Conservation (phyloP, 768 basidiomycete species). For the Amanita brunnescens region DNA sequence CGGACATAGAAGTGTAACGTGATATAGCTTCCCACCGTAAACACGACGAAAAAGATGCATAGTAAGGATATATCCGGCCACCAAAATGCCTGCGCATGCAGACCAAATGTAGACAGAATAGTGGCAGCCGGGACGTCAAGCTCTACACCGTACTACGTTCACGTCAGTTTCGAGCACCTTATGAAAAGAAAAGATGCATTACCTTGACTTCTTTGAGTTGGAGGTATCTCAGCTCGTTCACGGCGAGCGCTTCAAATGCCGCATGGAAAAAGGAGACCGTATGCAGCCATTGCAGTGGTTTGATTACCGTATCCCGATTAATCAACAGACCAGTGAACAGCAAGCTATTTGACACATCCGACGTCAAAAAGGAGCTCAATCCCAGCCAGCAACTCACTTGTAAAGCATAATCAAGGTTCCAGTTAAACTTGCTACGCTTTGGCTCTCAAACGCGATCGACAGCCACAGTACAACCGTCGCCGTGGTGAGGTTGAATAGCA, state of each 20-base stretch:
- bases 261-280: constrained; percentile 98
- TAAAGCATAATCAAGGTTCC: constrained; percentile 96
- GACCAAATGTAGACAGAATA: constrained; percentile 89
- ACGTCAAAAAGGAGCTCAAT: background rate
- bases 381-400: constrained; percentile 57
- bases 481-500: constrained; percentile 94
- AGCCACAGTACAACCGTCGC: constrained; percentile 87
- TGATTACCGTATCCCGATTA: constrained; percentile 79
- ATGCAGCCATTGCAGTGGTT: constrained; percentile 75
- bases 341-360: constrained; percentile 40
- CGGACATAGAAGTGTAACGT: constrained; percentile 84
- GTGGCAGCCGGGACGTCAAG: constrained; percentile 94
- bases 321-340: constrained; percentile 94
- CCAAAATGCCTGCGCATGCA: constrained; percentile 96
- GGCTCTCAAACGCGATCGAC: constrained; percentile 81
- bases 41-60: constrained; percentile 76
- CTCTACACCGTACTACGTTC: constrained; percentile 83
- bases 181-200: too few species aligned
- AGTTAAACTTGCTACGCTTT: constrained; percentile 85
- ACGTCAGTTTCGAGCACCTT: too few species aligned
- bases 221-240: constrained; percentile 92
- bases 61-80: constrained; percentile 91
- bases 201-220: constrained; percentile 89
- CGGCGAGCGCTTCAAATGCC: constrained; percentile 94
- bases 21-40: constrained; percentile 70